phyloP scores from a whole-genome alignment of 2,329 filamentous ascomycete genomes.

The Parafenestella ontariensis region DNA sequence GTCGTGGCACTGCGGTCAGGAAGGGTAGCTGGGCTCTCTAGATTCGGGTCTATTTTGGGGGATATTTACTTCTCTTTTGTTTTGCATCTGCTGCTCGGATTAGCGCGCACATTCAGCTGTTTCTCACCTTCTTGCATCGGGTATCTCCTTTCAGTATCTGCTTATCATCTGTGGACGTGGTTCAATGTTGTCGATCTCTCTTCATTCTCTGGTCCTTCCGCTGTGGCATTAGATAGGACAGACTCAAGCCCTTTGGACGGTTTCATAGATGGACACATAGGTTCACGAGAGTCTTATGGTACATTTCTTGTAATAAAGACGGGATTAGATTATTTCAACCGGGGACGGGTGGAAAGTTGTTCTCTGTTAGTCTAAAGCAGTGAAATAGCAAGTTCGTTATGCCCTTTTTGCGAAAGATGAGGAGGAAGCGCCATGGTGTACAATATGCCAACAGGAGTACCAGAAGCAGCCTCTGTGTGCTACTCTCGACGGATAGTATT shows the following conservation, averaged over 20 bases:
- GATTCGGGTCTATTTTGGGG: no score
- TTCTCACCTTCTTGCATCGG: not conserved
- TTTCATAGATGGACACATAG: constrained; percentile 1
- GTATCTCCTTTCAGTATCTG: constrained; percentile 3
- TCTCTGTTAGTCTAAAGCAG: not conserved
- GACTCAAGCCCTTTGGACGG: not conserved
- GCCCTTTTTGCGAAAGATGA: not conserved
- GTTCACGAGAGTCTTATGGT: constrained; percentile 1
- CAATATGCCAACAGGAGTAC: no score
- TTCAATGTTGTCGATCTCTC: constrained; percentile 1
- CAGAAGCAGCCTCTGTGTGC: no score
- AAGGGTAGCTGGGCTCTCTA: constrained; percentile 57
- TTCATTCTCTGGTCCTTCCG: constrained; percentile 4
- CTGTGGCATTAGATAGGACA: not conserved
- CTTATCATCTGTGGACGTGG: not conserved
- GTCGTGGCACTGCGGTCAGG: constrained; percentile 54
- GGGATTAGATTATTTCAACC: not conserved
- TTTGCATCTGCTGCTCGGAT: constrained; percentile 23
- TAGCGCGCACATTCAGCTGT: constrained; percentile 21
- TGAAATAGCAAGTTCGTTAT: not conserved
- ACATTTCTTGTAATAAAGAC: constrained; percentile 6
- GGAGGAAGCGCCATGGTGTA: not conserved
- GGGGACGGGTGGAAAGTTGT: not conserved
- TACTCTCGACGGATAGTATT: no score
- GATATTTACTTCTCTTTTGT: not conserved